phyloP scores from a whole-genome alignment of 2,329 filamentous ascomycete species.

The Trichoderma afroharzianum region DNA sequence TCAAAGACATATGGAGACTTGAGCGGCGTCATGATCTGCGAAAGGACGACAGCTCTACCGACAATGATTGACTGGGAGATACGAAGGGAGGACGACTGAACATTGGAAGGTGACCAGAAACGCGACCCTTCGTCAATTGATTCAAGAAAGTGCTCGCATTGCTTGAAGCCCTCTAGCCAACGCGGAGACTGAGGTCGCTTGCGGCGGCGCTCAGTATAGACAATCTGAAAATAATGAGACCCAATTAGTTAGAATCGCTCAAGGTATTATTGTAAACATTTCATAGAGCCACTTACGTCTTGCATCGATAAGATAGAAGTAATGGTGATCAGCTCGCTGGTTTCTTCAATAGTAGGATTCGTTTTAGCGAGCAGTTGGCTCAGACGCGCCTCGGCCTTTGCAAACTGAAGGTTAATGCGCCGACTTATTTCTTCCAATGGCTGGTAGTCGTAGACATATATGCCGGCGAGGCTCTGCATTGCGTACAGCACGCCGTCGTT shows the following conservation, averaged over 20 bases:
- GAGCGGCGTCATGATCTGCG: conserved; percentile 38
- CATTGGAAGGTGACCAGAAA: conserved; percentile 34
- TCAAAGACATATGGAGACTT: conserved; percentile 28
- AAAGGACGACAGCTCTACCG: conserved; percentile 37
- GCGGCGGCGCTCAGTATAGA: conserved; percentile 36
- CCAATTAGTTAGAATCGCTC: background rate
- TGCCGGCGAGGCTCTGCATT: conserved; percentile 39
- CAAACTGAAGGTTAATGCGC: conserved; percentile 34
- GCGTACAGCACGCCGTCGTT: conserved; percentile 34
- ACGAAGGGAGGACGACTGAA: conserved; percentile 34
- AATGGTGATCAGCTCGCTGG: conserved; percentile 37
- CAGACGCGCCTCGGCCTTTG: conserved; percentile 30
- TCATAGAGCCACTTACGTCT: conserved; percentile 29
- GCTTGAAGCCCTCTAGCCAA: conserved; percentile 37
- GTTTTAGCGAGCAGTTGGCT: conserved; percentile 26
- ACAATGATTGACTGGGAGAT: conserved; percentile 40
- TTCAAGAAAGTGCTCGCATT: conserved; percentile 35
- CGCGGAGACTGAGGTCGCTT: conserved; percentile 32
- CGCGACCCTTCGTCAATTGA: conserved; percentile 34
- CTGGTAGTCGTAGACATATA: conserved; percentile 41
- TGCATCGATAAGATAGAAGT: conserved; percentile 38
- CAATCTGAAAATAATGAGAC: conserved; percentile 26
- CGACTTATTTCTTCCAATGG: conserved; percentile 31
- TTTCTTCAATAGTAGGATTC: conserved; percentile 23
- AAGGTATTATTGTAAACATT: background rate